These are phyloP conservation scores for Gracilaria domingensis DNA, from an alignment of 23 red algal genomes.

Conservation along the genomic window DNA sequence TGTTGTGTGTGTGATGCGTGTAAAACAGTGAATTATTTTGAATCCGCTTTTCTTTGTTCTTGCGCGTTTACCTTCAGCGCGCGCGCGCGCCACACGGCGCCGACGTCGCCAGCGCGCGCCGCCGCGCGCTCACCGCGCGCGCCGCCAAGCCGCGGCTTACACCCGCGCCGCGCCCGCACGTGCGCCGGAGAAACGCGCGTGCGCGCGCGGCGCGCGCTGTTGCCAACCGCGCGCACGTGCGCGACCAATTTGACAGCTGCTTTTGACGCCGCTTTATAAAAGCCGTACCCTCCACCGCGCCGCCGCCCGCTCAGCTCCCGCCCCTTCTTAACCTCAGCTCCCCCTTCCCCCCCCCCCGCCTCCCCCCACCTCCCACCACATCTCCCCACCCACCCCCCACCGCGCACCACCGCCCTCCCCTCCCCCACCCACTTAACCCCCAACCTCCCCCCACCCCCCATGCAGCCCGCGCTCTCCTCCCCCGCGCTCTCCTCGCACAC, in stretches of 20 bases:
- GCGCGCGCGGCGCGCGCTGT: background rate
- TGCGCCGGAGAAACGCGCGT: background rate
- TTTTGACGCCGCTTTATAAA: background rate
- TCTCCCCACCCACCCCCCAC: background rate
- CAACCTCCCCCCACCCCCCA: background rate
- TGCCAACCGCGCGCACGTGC: slow-evolving; percentile 14
- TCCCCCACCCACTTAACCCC: background rate
- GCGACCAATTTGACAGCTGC: background rate
- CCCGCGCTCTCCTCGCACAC: background rate
- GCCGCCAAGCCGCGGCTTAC: background rate
- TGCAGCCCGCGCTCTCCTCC: background rate
- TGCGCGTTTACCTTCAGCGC: slow-evolving; percentile 20
- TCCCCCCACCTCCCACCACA: background rate
- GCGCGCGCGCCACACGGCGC: background rate
- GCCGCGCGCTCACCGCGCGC: background rate
- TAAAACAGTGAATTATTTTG: no score
- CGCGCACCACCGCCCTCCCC: background rate
- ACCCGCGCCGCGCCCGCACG: background rate
- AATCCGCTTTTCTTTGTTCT: no score
- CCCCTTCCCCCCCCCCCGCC: background rate
- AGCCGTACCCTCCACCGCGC: slow-evolving; percentile 32
- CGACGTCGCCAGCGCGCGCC: background rate
- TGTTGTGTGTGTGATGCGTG: background rate
- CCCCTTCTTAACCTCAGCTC: background rate
- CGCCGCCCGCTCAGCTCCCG: background rate